Percentiles rank a stretch among this genome's conserved stretches.
phyloP scores from a whole-genome alignment of 805 yeast species.

The Starmerella geochares region DNA sequence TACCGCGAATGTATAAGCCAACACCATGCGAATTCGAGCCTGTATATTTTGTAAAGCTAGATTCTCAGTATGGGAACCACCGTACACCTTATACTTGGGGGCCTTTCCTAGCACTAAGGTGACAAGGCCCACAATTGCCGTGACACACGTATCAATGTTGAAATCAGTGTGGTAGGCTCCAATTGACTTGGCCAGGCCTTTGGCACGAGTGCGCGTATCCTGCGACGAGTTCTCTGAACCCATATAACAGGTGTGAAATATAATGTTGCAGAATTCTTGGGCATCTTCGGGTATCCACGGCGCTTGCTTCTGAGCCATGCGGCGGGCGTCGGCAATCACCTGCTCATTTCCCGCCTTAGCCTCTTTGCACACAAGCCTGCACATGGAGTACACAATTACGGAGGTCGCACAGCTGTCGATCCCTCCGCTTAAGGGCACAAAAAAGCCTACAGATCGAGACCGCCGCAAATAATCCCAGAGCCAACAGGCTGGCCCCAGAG shows the following conservation, averaged over 20 bases:
- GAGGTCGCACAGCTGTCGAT: conserved; percentile 98
- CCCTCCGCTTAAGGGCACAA: conserved; percentile 92
- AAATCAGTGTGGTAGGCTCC: conserved; percentile 87
- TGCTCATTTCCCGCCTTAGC: conserved; percentile 47
- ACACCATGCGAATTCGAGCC: conserved; percentile 90
- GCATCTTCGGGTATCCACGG: conserved; percentile 65
- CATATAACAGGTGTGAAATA: conserved; percentile 90
- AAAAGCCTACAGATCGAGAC: conserved; percentile 81
- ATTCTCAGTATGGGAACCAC: conserved; percentile 86
- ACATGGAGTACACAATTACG: conserved; percentile 88
- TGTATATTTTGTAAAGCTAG: conserved; percentile 93
- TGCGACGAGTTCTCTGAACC: conserved; percentile 86
- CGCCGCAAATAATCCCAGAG: conserved; percentile 95
- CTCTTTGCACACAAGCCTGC: conserved; percentile 69
- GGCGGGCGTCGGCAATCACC: conserved; percentile 66
- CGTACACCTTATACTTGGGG: conserved; percentile 84
- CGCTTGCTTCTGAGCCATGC: conserved; percentile 46
- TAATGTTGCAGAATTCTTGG: conserved; percentile 58
- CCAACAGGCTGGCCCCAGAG: conserved; percentile 99
- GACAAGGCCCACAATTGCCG: conserved; percentile 63
- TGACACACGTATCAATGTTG: conserved; percentile 79
- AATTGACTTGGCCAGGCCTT: conserved; percentile 57
- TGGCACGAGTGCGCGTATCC: conserved; percentile 79
- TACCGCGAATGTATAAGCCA: conserved; percentile 88
- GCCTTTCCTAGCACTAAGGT: conserved; percentile 81